Evolutionary conservation across 2,329 filamentous ascomycete species (phyloP).

Genomic region (Pyrenophora teres): DNA sequence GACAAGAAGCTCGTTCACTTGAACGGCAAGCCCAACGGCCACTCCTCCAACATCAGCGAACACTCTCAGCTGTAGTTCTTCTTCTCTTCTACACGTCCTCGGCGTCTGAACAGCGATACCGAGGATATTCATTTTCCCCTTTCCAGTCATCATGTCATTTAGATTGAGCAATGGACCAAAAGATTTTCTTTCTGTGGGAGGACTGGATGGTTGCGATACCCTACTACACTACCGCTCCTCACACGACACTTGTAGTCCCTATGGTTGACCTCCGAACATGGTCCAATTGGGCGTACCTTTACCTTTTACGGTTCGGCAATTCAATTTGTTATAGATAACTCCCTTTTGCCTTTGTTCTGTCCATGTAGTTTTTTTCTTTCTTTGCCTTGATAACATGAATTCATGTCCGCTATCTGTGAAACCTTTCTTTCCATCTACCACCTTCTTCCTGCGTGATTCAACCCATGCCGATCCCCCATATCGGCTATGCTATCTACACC

Average conservation of each 20-base stretch:
- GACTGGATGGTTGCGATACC: slow-evolving; percentile 32
- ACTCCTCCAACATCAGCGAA: slow-evolving; percentile 34
- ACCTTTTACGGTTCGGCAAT: not conserved
- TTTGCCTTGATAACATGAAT: too few relatives aligned
- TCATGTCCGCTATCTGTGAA: too few relatives aligned
- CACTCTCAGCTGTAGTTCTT: slow-evolving; percentile 41
- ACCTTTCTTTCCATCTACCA: too few relatives aligned
- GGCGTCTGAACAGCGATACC: slow-evolving; percentile 10
- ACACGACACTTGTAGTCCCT: slow-evolving; percentile 13
- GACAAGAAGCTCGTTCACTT: slow-evolving; percentile 47
- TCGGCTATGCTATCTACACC: too few relatives aligned
- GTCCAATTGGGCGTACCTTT: slow-evolving; percentile 4
- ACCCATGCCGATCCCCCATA: too few relatives aligned
- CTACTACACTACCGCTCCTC: slow-evolving; percentile 26
- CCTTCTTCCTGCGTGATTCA: too few relatives aligned
- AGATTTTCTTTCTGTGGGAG: slow-evolving; percentile 19
- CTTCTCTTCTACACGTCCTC: slow-evolving; percentile 8
- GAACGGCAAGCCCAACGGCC: slow-evolving; percentile 27
- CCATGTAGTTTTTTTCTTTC: too few relatives aligned
- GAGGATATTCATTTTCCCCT: slow-evolving; percentile 2
- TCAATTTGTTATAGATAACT: slow-evolving; percentile 3
- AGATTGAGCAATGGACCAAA: slow-evolving; percentile 25
- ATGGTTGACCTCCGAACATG: slow-evolving; percentile 4
- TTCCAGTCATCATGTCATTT: slow-evolving; percentile 23
- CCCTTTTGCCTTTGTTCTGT: too few relatives aligned